Percentiles rank a stretch among this genome's conserved stretches.
These are phyloP conservation scores for Colletotrichum cordylinicola DNA, from an alignment of 2,329 filamentous ascomycete species.

Conservation along the genomic window DNA sequence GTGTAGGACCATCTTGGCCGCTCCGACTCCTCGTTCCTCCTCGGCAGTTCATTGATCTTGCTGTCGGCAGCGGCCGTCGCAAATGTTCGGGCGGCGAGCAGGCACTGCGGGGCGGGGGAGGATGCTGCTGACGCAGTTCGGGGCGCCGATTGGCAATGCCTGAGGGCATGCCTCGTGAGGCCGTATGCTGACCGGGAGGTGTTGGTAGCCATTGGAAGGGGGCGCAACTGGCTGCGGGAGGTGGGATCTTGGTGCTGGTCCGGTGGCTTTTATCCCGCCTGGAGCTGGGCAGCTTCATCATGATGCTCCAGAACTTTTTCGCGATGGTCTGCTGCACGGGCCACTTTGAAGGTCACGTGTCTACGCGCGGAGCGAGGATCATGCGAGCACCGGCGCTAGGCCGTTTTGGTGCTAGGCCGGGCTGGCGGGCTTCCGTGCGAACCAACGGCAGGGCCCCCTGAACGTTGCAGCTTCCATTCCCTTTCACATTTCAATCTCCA, in stretches of 20 bases:
- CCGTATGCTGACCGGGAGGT: conserved; percentile 17
- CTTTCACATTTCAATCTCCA: background rate
- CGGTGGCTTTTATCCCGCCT: background rate
- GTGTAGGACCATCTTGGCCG: conserved; percentile 72
- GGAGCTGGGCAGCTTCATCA: conserved; percentile 3
- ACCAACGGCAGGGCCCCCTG: background rate
- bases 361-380: conserved; percentile 11
- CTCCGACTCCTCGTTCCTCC: conserved; percentile 1
- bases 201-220: conserved; percentile 18
- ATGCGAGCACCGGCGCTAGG: conserved; percentile 6
- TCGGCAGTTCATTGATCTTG: conserved; percentile 15
- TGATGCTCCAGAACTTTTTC: conserved; percentile 20
- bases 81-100: conserved; percentile 13
- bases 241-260: background rate
- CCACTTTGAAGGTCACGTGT: conserved; percentile 22
- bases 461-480: background rate
- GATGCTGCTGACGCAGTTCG: background rate
- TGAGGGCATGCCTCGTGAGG: conserved; percentile 19
- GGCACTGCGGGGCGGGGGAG: conserved; percentile 1
- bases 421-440: background rate
- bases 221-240: background rate
- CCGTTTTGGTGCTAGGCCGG: fast-evolving
- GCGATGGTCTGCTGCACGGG: conserved; percentile 14
- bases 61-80: conserved; percentile 8
- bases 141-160: conserved; percentile 18